Percentiles rank a stretch among this genome's conserved stretches.
Conservation (phyloP, 1,139 yeast genomes). For the Pichia sp. region DNA sequence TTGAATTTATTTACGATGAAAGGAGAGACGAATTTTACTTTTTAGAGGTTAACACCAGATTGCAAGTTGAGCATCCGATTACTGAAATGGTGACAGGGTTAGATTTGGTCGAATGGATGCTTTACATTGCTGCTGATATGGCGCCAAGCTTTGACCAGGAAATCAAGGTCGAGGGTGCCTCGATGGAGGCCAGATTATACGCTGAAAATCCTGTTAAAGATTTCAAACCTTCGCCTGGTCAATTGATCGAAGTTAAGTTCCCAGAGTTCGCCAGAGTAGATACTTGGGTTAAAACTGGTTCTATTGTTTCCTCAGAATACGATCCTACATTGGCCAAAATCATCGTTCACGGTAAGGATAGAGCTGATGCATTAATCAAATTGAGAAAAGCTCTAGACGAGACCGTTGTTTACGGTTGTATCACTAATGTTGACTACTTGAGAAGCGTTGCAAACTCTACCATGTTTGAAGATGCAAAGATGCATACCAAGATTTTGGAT, state of each 20-base stretch:
- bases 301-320: slow-evolving; percentile 86
- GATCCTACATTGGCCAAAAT: slow-evolving; percentile 97
- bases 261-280: slow-evolving; percentile 91
- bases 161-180: slow-evolving; percentile 69
- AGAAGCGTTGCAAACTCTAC: slow-evolving; percentile 77
- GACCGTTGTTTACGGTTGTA: slow-evolving; percentile 83
- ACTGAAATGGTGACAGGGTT: slow-evolving; percentile 93
- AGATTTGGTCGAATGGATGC: slow-evolving; percentile 96
- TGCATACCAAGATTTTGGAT: slow-evolving; percentile 84
- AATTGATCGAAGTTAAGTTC: slow-evolving; percentile 75
- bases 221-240: slow-evolving; percentile 95
- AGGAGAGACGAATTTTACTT: slow-evolving; percentile 84
- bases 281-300: slow-evolving; percentile 89
- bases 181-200: slow-evolving; percentile 94
- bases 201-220: slow-evolving; percentile 97
- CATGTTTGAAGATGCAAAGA: slow-evolving; percentile 79
- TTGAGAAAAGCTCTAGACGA: slow-evolving; percentile 78
- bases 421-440: slow-evolving; percentile 85
- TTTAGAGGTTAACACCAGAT: slow-evolving; percentile 91
- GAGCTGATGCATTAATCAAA: slow-evolving; percentile 76
- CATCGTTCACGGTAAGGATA: slow-evolving; percentile 86
- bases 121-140: slow-evolving; percentile 80
- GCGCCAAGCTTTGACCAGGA: slow-evolving; percentile 70
- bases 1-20: slow-evolving; percentile 89
- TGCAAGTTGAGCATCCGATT: slow-evolving; percentile 96